phyloP scores from a whole-genome alignment of 202 grass and related monocot species.

The Eragrostis tef region DNA sequence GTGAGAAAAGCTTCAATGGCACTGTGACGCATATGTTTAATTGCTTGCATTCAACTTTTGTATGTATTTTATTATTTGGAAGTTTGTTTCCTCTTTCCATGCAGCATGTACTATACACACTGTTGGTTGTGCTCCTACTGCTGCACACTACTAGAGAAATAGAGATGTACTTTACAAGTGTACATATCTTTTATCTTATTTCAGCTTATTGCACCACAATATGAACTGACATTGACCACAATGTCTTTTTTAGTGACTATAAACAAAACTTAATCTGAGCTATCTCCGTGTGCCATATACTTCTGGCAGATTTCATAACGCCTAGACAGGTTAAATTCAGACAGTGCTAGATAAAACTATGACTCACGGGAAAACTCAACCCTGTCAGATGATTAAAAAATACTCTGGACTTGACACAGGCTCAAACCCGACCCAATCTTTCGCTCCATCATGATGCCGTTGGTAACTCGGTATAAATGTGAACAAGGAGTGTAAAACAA shows the following conservation, averaged over 20 bases:
- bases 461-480: background rate
- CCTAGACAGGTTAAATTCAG: background rate
- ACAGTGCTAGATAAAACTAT: background rate
- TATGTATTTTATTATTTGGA: background rate
- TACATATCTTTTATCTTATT: slow-evolving; percentile 7
- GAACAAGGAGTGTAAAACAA: background rate
- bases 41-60: background rate
- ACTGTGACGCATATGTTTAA: background rate
- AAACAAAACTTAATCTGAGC: background rate
- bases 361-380: background rate
- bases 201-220: background rate
- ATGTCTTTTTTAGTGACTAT: background rate
- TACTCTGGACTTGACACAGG: background rate
- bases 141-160: background rate
- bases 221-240: background rate
- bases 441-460: background rate
- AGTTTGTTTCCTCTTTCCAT: background rate
- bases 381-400: background rate
- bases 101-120: background rate
- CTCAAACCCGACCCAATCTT: background rate
- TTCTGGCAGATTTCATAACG: slow-evolving; percentile 1
- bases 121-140: background rate
- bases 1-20: background rate
- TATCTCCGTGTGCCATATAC: background rate
- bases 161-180: slow-evolving; percentile 3